These are phyloP conservation scores for Zygoascus meyerae DNA, from an alignment of 1,139 yeast genomes.

Conservation along the genomic window DNA sequence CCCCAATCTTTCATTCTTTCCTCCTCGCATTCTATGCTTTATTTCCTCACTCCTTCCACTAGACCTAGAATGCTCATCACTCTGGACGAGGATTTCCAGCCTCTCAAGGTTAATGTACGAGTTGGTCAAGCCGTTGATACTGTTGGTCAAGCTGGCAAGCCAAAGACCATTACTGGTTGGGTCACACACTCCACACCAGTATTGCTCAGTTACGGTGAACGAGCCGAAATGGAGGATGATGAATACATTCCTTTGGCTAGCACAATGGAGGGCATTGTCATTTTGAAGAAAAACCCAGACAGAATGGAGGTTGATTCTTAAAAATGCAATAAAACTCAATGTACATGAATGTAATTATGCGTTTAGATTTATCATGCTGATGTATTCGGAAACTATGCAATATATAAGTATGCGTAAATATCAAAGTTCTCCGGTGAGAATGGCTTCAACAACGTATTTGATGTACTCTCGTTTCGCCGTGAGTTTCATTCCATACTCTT, in stretches of 20 bases:
- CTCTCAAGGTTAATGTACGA: slow-evolving; percentile 90
- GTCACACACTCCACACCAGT: slow-evolving; percentile 98
- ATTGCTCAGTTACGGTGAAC: slow-evolving; percentile 83
- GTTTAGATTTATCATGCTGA: background rate
- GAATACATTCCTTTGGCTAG: slow-evolving; percentile 81
- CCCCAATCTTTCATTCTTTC: slow-evolving; percentile 64
- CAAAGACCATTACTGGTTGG: slow-evolving; percentile 98
- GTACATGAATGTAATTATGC: background rate
- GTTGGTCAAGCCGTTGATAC: slow-evolving; percentile 99
- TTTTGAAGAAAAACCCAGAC: slow-evolving; percentile 86
- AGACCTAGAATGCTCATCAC: slow-evolving; percentile 93
- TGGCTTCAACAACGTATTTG: slow-evolving; percentile 37
- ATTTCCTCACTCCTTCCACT: slow-evolving; percentile 80
- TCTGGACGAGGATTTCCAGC: slow-evolving; percentile 81
- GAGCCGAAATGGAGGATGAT: slow-evolving; percentile 95
- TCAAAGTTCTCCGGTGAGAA: slow-evolving; percentile 36
- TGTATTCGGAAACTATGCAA: background rate
- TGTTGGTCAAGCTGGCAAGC: slow-evolving; percentile 98
- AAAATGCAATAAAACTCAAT: slow-evolving; percentile 1
- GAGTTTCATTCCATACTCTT: slow-evolving; percentile 33
- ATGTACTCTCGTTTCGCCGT: slow-evolving; percentile 35
- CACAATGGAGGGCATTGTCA: slow-evolving; percentile 88
- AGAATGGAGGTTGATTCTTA: slow-evolving; percentile 61
- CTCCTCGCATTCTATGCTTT: slow-evolving; percentile 75
- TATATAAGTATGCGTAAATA: background rate